Evolutionary conservation across 345 rosid genomes (phyloP).

Genomic region (Eucalyptus regnans): DNA sequence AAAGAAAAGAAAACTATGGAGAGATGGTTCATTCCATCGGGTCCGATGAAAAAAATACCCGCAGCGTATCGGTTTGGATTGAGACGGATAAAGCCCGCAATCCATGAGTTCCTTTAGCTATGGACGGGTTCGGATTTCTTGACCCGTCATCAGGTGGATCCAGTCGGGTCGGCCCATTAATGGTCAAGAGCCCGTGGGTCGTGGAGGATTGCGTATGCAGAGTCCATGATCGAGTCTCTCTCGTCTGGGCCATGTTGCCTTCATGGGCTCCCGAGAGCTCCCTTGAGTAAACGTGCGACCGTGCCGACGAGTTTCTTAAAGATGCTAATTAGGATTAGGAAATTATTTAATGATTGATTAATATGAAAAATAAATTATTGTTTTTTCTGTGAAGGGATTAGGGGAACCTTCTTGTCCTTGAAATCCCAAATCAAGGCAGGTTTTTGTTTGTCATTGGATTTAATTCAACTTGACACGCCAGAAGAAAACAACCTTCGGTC

Average conservation of each 20-base stretch:
- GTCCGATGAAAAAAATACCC: background rate
- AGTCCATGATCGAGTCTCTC: background rate
- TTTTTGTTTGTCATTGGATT: background rate
- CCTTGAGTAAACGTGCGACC: background rate
- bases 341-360: background rate
- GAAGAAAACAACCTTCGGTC: background rate
- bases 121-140: background rate
- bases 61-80: background rate
- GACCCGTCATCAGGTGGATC: background rate
- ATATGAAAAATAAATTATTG: background rate
- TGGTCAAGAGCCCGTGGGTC: background rate
- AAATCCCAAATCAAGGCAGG: background rate
- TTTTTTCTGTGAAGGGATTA: background rate
- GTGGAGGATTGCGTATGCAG: background rate
- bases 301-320: background rate
- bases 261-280: background rate
- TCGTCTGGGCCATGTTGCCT: background rate
- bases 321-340: background rate
- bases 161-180: background rate
- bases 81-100: background rate
- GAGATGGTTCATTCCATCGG: too few species aligned
- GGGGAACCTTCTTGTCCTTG: background rate
- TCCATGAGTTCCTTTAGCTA: too few species aligned
- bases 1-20: too few species aligned
- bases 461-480: background rate